phyloP scores from a whole-genome alignment of 1,284 basidiomycete species.

The Entoloma clypeatum region DNA sequence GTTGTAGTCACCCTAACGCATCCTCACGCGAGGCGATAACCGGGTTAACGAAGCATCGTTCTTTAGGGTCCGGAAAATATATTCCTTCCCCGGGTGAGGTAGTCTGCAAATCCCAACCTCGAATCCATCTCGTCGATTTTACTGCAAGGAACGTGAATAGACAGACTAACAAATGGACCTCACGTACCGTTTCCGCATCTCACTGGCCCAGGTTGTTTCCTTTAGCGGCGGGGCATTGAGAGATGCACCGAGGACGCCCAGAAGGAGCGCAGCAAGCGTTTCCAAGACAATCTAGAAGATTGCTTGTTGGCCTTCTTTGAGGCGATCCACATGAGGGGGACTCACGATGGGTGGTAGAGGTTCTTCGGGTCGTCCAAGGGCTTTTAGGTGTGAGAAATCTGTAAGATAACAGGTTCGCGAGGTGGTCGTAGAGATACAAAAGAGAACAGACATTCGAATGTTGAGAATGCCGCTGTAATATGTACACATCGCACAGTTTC shows the following conservation, averaged over 20 bases:
- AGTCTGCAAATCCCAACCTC: slow-evolving; percentile 65
- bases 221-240: slow-evolving; percentile 66
- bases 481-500: slow-evolving; percentile 7
- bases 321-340: slow-evolving; percentile 3
- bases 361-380: slow-evolving; percentile 64
- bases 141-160: slow-evolving; percentile 33
- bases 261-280: slow-evolving; percentile 56
- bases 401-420: slow-evolving; percentile 13
- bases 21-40: too few species aligned
- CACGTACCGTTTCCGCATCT: slow-evolving; percentile 76
- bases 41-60: slow-evolving; percentile 1
- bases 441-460: slow-evolving; percentile 58
- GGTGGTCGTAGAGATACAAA: slow-evolving; percentile 1
- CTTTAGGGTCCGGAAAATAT: slow-evolving; percentile 27
- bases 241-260: slow-evolving; percentile 70
- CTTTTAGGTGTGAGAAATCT: slow-evolving; percentile 75
- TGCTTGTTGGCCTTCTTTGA: neutral
- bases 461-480: slow-evolving; percentile 38
- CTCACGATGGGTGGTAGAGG: slow-evolving; percentile 59
- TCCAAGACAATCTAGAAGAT: slow-evolving; percentile 65
- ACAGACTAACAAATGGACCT: slow-evolving; percentile 2
- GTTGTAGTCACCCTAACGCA: too few species aligned
- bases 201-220: slow-evolving; percentile 85
- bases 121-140: slow-evolving; percentile 80
- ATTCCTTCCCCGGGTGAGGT: slow-evolving; percentile 60